Conservation (phyloP, 2,329 filamentous ascomycete genomes). For the Microcyclosporella mali region DNA sequence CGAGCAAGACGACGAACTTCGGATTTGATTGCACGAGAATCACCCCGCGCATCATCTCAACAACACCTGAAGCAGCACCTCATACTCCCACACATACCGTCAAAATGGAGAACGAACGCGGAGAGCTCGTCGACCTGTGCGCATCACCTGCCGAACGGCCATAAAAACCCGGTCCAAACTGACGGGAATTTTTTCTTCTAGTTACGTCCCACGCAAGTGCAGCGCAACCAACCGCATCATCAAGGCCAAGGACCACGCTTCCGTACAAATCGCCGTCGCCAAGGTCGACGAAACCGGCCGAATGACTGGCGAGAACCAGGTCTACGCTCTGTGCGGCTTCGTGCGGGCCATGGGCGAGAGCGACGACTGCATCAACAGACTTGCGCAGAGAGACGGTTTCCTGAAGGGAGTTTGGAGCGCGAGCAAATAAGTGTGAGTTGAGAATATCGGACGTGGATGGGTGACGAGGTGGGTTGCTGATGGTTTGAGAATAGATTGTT, state of each 20-base stretch:
- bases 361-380: conserved; percentile 92
- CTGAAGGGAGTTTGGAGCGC: conserved; percentile 96
- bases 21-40: neutral
- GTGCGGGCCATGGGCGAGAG: conserved; percentile 96
- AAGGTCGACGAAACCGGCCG: conserved; percentile 99
- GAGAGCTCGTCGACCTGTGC: conserved; percentile 99
- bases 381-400: conserved; percentile 92
- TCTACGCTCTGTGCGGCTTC: conserved; percentile 96
- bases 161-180: conserved; percentile 3
- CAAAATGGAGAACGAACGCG: conserved; percentile 99
- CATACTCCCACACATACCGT: conserved; percentile 12
- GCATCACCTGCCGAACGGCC: conserved; percentile 32
- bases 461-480: conserved; percentile 1
- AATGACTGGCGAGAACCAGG: conserved; percentile 93
- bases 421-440: conserved; percentile 47
- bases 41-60: neutral
- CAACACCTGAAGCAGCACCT: neutral
- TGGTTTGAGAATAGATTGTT: neutral
- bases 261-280: conserved; percentile 91
- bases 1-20: neutral
- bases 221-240: conserved; percentile 99
- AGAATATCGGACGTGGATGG: conserved; percentile 13
- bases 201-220: conserved; percentile 99
- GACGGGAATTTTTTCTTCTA: conserved; percentile 39
- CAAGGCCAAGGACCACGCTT: conserved; percentile 99